Conservation (phyloP, 345 rosid genomes). For the Brassica incana region DNA sequence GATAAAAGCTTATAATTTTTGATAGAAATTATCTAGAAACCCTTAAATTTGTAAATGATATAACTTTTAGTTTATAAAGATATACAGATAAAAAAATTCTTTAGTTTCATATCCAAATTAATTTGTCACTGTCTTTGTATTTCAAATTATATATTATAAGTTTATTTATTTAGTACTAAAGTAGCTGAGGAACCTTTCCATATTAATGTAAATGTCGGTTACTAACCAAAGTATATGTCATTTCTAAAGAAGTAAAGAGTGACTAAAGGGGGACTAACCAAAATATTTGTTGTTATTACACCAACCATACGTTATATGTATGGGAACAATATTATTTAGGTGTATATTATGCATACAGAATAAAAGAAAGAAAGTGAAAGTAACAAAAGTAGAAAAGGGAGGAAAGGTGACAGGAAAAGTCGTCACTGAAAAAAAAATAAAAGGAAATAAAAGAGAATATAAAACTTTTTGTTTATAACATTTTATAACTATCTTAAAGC, state of each 20-base stretch:
- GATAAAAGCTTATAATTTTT: neutral
- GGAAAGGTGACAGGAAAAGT: neutral
- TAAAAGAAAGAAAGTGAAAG: neutral
- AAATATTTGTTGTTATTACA: neutral
- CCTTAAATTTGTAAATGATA: too few species aligned
- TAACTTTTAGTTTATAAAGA: too few species aligned
- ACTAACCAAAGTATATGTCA: neutral
- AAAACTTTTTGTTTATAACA: neutral
- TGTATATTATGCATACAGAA: neutral
- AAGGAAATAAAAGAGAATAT: conserved; percentile 2
- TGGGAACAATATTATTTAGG: neutral
- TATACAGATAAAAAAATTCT: too few species aligned
- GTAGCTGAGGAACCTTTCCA: neutral
- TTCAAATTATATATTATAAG: too few species aligned
- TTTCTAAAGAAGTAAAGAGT: neutral
- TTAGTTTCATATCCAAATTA: too few species aligned
- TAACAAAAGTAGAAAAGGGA: neutral
- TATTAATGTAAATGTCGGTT: neutral
- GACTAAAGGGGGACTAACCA: neutral
- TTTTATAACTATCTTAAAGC: neutral
- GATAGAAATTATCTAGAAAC: neutral
- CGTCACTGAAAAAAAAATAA: neutral
- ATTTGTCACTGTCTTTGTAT: too few species aligned
- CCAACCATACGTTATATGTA: neutral
- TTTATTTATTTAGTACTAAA: neutral